phyloP scores from a whole-genome alignment of 1,284 basidiomycete species.

The Spongiforma sp. region DNA sequence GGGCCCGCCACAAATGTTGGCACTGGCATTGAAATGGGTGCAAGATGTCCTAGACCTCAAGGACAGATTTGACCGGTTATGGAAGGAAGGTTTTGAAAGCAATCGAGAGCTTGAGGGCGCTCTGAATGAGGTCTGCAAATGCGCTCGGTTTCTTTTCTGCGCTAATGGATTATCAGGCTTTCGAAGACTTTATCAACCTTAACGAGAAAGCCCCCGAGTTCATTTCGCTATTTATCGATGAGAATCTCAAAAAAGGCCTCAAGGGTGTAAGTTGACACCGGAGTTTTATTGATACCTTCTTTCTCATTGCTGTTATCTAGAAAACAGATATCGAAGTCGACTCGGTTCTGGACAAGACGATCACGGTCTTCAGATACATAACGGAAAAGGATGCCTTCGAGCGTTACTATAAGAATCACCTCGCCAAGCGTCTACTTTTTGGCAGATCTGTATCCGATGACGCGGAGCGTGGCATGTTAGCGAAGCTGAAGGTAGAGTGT shows the following conservation, averaged over 20 bases:
- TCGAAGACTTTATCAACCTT: slow-evolving; percentile 90
- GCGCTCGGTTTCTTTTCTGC: neutral
- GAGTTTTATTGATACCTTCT: neutral
- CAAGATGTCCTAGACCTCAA: slow-evolving; percentile 92
- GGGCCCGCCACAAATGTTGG: slow-evolving; percentile 50
- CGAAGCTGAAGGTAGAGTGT: slow-evolving; percentile 97
- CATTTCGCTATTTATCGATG: slow-evolving; percentile 97
- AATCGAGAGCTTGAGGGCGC: slow-evolving; percentile 86
- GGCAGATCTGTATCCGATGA: slow-evolving; percentile 94
- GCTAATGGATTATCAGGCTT: slow-evolving; percentile 64
- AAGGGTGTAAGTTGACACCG: slow-evolving; percentile 75
- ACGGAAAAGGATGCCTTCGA: slow-evolving; percentile 98
- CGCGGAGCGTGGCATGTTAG: slow-evolving; percentile 97
- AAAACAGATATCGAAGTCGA: slow-evolving; percentile 97
- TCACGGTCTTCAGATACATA: slow-evolving; percentile 94
- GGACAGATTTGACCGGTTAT: slow-evolving; percentile 86
- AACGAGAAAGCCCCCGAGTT: slow-evolving; percentile 93
- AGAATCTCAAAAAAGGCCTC: slow-evolving; percentile 94
- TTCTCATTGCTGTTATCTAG: slow-evolving; percentile 47
- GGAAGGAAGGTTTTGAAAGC: slow-evolving; percentile 72
- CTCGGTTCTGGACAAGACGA: slow-evolving; percentile 89
- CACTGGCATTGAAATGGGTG: slow-evolving; percentile 90
- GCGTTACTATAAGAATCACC: slow-evolving; percentile 96
- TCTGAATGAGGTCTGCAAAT: slow-evolving; percentile 78
- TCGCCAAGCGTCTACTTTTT: slow-evolving; percentile 90